Base-by-base conservation (phyloP, 805 yeast species). In the Kluyveromyces starmeri region DNA sequence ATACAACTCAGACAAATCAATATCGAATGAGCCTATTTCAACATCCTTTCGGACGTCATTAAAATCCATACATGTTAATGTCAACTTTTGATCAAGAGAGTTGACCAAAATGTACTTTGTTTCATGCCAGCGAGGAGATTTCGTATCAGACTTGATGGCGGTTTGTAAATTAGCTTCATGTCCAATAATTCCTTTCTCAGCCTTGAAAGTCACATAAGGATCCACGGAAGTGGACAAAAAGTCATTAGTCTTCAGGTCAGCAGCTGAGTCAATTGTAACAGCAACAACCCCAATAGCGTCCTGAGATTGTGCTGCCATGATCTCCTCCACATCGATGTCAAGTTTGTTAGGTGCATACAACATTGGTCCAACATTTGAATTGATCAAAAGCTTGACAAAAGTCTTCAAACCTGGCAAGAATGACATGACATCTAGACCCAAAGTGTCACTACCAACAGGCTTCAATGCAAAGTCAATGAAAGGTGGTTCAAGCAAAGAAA, bases 401-500 rank as follows among this genome's bases (percentile, higher is more conserved):
- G 75, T 64, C 16, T 83, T 70, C 51, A 83, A 71, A 42, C 92
- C 92, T 4, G 94, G 94, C 43, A 83, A 70, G 46, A 82, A 68
- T 3, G 88, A 76, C 94, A 83, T 83, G 46, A 83, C 72, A 61
- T 83, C 94, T 28, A 83, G 51, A 41, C 94, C 94, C 40, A 83
- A 68, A n/a, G 88, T 78, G 53, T 83, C 89, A 61, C 94, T 92
- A 55, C 92, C 92, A 35, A 83, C 80, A 7, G 94, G 94, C 53
- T 83, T 83, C 64, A 83, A 70, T 14, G 76, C 79, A 54, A 81
- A 83, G 51, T 79, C 88, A 50, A 83, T 79, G 20, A 70, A 66
- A 24, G 92, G 92, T 13, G 89, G 80, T 54, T 82, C 89, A 49
- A 83, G 62, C 48, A 83, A 73, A 42, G 77, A 80, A 37, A 82